Percentiles rank a stretch among this genome's conserved stretches.
These are phyloP conservation scores for Pythium utonaiense DNA, from an alignment of 352 stramenopile genomes.

Conservation along the genomic window DNA sequence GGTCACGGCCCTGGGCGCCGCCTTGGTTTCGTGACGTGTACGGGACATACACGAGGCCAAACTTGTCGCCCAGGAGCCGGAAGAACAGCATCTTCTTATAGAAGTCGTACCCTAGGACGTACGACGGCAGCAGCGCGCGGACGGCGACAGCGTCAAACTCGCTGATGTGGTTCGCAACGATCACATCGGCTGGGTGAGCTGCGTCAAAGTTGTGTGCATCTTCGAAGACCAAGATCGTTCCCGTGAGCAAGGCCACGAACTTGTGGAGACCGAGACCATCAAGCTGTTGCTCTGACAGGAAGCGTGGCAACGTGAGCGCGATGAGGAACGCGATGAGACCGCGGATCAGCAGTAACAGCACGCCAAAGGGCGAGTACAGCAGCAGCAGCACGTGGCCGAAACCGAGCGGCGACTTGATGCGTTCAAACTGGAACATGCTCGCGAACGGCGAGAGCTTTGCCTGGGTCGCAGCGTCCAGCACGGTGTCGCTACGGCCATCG, in stretches of 20 bases:
- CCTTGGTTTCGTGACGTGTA: constrained; percentile 63
- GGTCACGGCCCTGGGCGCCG: constrained; percentile 39
- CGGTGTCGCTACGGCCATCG: constrained; percentile 13
- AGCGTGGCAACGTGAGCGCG: constrained; percentile 37
- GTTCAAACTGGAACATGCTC: constrained; percentile 67
- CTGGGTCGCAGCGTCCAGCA: constrained; percentile 14
- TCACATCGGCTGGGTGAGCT: constrained; percentile 30
- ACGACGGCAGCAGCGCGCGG: constrained; percentile 34
- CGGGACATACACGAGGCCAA: constrained; percentile 63
- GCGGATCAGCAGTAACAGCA: constrained; percentile 45
- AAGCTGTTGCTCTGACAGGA: constrained; percentile 47
- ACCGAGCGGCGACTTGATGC: constrained; percentile 46
- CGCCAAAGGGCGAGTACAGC: constrained; percentile 54
- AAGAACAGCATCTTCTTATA: constrained; percentile 81
- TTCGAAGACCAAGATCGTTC: constrained; percentile 41
- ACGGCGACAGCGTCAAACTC: constrained; percentile 69
- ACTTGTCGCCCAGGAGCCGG: constrained; percentile 52
- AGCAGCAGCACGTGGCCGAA: constrained; percentile 43
- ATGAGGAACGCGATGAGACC: constrained; percentile 34
- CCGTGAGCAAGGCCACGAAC: constrained; percentile 38
- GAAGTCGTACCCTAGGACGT: constrained; percentile 79
- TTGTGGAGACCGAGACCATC: constrained; percentile 37
- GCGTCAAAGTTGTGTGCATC: constrained; percentile 36
- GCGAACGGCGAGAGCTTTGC: constrained; percentile 21
- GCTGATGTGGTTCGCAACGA: constrained; percentile 76